Base-by-base conservation (phyloP, 495 filamentous ascomycete species). In the Penicillium manginii region DNA sequence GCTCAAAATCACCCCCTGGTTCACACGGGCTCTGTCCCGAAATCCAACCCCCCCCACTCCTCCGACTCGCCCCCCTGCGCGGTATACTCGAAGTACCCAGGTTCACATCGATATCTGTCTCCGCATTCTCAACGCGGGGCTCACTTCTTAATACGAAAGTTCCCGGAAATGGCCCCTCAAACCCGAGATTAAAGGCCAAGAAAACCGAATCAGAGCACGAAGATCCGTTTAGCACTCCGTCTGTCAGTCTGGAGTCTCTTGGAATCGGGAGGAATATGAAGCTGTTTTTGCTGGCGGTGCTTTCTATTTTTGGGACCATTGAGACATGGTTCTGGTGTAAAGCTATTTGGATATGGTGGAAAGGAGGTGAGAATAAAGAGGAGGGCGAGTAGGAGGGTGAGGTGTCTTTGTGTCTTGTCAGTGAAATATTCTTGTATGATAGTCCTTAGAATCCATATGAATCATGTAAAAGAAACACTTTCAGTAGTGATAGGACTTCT, bases 241-340 rank as follows among this genome's bases (percentile, higher is more conserved):
- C 54, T 1, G 43, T 59, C 21, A 62, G 43, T 32, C 29, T 62
- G 8, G 52, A 66, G 56, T 33, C 52, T 54, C 42, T 63, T 4
- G 54, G 58, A 9, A 51, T 64, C 54, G 45, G 65, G 4, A 58
- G 42, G 47, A 68, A 65, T 18, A 54, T 63, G 48, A 71, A 58
- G 42, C 22, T 63, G 21, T 43, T 68, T 23, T 52, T 68, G 18
- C 11, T 64, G 17, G 50, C 37, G 6, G 37, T 66, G 10, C 40
- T 71, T 23, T 21, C 53, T 21, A 52, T 62, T 10, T 59, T 66
- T 45, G 62, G 65, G 3, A 57, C 54, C 1, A 84, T 93, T 54
- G 89, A 88, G 5, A 86, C 86, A 0, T 91, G 83, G 60, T 87
- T 91, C 40, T 88, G 90, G 37, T 90, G 90, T 69, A 72, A 91